A percentile compares a stretch with the other conserved stretches of the same genome.
phyloP scores from a whole-genome alignment of 805 yeast species.

The Saturnispora ahearnii region DNA sequence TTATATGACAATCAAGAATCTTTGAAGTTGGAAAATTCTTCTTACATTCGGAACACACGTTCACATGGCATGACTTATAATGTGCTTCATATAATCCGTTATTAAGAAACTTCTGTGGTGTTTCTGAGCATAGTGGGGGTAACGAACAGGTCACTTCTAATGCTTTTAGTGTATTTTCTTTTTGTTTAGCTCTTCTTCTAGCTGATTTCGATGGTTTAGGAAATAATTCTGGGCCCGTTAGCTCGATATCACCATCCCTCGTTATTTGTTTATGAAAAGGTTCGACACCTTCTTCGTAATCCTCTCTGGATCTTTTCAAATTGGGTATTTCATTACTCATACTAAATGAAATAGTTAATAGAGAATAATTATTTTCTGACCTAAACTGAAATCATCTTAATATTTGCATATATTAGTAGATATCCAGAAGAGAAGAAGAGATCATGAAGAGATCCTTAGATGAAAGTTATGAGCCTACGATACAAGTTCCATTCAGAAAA shows the following conservation, averaged over 20 bases:
- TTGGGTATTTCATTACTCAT: background rate
- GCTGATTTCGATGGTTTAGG: background rate
- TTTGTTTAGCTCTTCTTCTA: background rate
- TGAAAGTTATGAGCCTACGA: background rate
- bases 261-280: background rate
- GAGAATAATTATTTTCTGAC: background rate
- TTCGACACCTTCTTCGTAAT: constrained; percentile 6
- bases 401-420: background rate
- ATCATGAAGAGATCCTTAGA: background rate
- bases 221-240: background rate
- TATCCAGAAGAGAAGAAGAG: background rate
- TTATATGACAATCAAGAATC: constrained; percentile 39
- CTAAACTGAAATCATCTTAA: background rate
- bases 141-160: constrained; percentile 14
- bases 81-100: constrained; percentile 18
- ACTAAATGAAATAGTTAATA: background rate
- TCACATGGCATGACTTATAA: constrained; percentile 20
- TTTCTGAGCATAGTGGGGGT: constrained; percentile 17
- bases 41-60: constrained; percentile 32
- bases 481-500: background rate
- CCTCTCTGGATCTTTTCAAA: constrained; percentile 11
- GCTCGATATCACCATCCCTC: background rate
- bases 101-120: constrained; percentile 12
- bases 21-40: constrained; percentile 35
- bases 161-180: background rate